Evolutionary conservation across 179 eudicot species (phyloP).

Genomic region (Spergularia azorica): DNA sequence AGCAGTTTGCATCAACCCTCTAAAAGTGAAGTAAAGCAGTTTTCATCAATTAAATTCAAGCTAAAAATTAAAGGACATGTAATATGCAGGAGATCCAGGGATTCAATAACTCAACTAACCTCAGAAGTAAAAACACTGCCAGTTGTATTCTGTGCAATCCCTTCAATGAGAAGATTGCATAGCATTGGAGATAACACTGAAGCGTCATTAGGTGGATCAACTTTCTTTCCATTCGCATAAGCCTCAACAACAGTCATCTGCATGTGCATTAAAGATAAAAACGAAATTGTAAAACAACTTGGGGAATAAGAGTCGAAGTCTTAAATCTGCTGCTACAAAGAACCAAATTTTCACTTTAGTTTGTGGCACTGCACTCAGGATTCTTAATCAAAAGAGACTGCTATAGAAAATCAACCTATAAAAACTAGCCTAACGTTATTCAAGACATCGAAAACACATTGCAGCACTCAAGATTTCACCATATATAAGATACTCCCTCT

Average conservation of each 20-base stretch:
- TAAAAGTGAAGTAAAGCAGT: no score
- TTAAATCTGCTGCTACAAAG: neutral
- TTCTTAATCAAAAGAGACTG: no score
- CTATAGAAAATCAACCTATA: no score
- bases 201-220: slow-evolving; percentile 51
- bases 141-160: slow-evolving; percentile 84
- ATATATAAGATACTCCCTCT: neutral
- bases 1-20: no score
- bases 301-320: neutral
- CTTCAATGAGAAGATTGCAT: slow-evolving; percentile 64
- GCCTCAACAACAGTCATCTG: slow-evolving; percentile 95
- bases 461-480: neutral
- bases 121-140: slow-evolving; percentile 85
- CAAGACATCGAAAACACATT: neutral
- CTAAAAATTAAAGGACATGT: neutral
- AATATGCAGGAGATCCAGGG: neutral
- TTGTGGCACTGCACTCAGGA: neutral
- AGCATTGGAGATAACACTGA: slow-evolving; percentile 50
- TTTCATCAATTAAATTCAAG: neutral
- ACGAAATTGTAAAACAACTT: neutral
- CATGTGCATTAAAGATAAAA: neutral
- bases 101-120: slow-evolving; percentile 42
- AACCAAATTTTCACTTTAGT: no score
- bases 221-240: slow-evolving; percentile 58
- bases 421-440: no score